Conservation (phyloP, 495 filamentous ascomycete species). For the Aspergillus biplanus region DNA sequence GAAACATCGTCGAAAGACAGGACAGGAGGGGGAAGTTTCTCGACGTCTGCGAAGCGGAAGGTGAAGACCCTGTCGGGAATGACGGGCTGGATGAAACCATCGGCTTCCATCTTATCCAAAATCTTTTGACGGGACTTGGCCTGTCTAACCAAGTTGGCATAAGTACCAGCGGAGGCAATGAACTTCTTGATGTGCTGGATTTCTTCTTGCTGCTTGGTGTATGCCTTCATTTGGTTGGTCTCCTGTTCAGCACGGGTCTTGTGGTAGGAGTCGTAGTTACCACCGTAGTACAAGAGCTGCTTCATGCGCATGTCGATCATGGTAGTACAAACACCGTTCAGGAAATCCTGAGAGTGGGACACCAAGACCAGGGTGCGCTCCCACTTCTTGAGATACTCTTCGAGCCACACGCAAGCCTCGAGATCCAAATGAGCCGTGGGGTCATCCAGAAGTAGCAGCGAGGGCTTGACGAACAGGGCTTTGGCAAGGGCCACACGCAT, state of each 20-base stretch:
- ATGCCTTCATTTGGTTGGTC: slow-evolving; percentile 97
- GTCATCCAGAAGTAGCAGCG: slow-evolving; percentile 93
- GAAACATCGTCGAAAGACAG: slow-evolving; percentile 95
- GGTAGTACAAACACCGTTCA: slow-evolving; percentile 98
- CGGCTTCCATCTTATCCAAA: slow-evolving; percentile 99
- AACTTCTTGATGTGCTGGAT: slow-evolving; percentile 99
- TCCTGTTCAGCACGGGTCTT: slow-evolving; percentile 96
- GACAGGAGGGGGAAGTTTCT: slow-evolving; percentile 96
- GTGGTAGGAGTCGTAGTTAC: slow-evolving; percentile 98
- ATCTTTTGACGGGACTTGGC: slow-evolving; percentile 99
- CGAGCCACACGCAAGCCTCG: slow-evolving; percentile 98
- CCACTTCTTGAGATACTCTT: slow-evolving; percentile 99
- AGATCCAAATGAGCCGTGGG: slow-evolving; percentile 99
- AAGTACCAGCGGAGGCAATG: slow-evolving; percentile 99
- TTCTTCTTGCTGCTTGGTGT: slow-evolving; percentile 98
- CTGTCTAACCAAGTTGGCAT: slow-evolving; percentile 98
- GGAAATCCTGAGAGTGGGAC: slow-evolving; percentile 96
- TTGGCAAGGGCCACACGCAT: slow-evolving; percentile 99
- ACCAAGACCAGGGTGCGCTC: slow-evolving; percentile 96
- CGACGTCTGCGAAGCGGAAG: slow-evolving; percentile 97
- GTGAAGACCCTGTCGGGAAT: slow-evolving; percentile 86
- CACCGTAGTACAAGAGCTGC: slow-evolving; percentile 95
- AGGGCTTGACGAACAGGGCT: slow-evolving; percentile 97
- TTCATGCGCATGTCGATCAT: slow-evolving; percentile 98
- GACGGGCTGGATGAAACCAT: slow-evolving; percentile 95